Evolutionary conservation across 2,329 filamentous ascomycete species (phyloP).

Genomic region (Fonsecaea monophora): DNA sequence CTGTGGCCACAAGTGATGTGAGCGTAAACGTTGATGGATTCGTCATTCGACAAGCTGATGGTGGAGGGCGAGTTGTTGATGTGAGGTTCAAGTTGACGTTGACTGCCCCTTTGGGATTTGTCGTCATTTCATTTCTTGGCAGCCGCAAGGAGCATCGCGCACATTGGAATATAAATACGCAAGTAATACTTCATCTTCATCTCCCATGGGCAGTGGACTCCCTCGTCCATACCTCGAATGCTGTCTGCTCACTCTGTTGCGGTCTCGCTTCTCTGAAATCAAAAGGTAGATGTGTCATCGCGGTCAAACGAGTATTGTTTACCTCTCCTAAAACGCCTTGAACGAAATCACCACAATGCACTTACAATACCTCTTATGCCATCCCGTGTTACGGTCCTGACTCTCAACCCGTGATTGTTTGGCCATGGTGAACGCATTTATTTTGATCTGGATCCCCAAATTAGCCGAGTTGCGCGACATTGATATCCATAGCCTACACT

Average conservation of each 20-base stretch:
- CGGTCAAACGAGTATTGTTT: not conserved
- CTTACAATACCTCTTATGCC: too few relatives aligned
- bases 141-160: not conserved
- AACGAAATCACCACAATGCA: not conserved
- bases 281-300: not conserved
- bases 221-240: not conserved
- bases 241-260: not conserved
- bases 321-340: not conserved
- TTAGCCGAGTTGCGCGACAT: not conserved
- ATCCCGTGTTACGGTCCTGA: not conserved
- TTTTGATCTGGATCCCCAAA: not conserved
- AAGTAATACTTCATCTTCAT: not conserved
- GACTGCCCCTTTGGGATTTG: not conserved
- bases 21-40: not conserved
- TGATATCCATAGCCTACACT: not conserved
- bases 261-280: not conserved
- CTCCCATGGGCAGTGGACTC: not conserved
- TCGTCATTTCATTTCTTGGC: conserved; percentile 6
- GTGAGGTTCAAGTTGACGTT: conserved; percentile 1
- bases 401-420: not conserved
- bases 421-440: not conserved
- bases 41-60: not conserved
- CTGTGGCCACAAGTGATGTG: not conserved
- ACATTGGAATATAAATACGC: not conserved
- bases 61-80: not conserved